These are phyloP conservation scores for Macadamia tetraphylla DNA, from an alignment of 164 flowering plant species.

Conservation along the genomic window DNA sequence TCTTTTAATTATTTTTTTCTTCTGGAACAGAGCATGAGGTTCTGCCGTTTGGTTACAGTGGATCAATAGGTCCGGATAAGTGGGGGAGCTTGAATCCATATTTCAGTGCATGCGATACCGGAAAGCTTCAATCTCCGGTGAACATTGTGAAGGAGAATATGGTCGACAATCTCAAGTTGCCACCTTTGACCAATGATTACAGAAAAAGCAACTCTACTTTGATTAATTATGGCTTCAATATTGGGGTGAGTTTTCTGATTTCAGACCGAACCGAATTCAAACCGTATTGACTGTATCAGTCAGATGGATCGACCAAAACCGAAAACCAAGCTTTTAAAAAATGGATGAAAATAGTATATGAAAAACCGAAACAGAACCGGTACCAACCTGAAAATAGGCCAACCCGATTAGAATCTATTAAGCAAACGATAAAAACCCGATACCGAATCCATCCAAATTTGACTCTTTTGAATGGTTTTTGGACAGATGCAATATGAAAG, in stretches of 20 bases:
- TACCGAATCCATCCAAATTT: no score
- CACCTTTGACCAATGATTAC: slow-evolving; percentile 37
- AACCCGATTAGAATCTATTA: no score
- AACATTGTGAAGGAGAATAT: slow-evolving; percentile 28
- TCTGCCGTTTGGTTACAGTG: slow-evolving; percentile 32
- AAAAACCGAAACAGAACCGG: no score
- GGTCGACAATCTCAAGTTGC: slow-evolving; percentile 15
- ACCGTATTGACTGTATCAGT: no score
- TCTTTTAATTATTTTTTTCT: background rate
- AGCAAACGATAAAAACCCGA: no score
- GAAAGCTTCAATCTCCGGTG: slow-evolving; percentile 57
- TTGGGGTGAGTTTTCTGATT: slow-evolving; percentile 36
- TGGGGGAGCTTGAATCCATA: slow-evolving; percentile 50
- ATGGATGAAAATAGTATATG: no score
- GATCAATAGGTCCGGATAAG: slow-evolving; percentile 34
- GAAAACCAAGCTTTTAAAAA: no score
- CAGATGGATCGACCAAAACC: no score
- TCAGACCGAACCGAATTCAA: no score
- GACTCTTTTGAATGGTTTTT: background rate
- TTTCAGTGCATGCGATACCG: slow-evolving; percentile 30
- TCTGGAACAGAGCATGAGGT: background rate
- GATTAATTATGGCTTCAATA: slow-evolving; percentile 31
- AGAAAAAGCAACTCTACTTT: slow-evolving; percentile 41
- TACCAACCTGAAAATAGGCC: no score
- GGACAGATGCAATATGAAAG: slow-evolving; percentile 29